A percentile compares a stretch with the other conserved stretches of the same genome.
These are phyloP conservation scores for Nitzschia putrida DNA, from an alignment of 108 stramenopile genomes.

Conservation along the genomic window DNA sequence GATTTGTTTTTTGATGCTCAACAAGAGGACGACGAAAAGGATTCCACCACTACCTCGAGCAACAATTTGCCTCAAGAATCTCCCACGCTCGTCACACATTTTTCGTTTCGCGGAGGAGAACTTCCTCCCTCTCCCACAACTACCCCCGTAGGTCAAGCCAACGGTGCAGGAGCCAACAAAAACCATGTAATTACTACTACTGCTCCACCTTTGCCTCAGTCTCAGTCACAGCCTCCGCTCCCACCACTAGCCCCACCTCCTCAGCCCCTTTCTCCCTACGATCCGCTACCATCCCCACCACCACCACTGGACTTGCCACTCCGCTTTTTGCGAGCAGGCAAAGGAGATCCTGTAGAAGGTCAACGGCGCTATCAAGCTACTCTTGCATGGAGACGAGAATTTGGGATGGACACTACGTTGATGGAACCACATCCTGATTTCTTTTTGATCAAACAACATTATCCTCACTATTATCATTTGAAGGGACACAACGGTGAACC, in stretches of 20 bases:
- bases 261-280: slow-evolving; percentile 9
- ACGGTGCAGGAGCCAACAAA: not conserved
- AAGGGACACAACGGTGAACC: slow-evolving; percentile 59
- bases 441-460: slow-evolving; percentile 59
- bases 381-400: slow-evolving; percentile 63
- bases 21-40: not conserved
- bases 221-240: not conserved
- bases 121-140: not conserved
- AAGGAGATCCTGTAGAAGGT: slow-evolving; percentile 62
- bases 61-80: not conserved
- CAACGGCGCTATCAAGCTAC: slow-evolving; percentile 60
- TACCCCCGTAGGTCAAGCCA: not conserved
- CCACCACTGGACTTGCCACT: slow-evolving; percentile 48
- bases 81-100: not conserved
- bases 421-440: slow-evolving; percentile 56
- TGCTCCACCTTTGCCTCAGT: too few relatives aligned
- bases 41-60: not conserved
- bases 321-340: slow-evolving; percentile 73
- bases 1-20: slow-evolving; percentile 21
- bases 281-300: slow-evolving; percentile 27
- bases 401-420: slow-evolving; percentile 63
- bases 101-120: not conserved
- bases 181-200: too few relatives aligned
- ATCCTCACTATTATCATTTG: slow-evolving; percentile 73
- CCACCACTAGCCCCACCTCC: not conserved